phyloP scores from a whole-genome alignment of 805 yeast species.

The Starmerella sirachaensis region DNA sequence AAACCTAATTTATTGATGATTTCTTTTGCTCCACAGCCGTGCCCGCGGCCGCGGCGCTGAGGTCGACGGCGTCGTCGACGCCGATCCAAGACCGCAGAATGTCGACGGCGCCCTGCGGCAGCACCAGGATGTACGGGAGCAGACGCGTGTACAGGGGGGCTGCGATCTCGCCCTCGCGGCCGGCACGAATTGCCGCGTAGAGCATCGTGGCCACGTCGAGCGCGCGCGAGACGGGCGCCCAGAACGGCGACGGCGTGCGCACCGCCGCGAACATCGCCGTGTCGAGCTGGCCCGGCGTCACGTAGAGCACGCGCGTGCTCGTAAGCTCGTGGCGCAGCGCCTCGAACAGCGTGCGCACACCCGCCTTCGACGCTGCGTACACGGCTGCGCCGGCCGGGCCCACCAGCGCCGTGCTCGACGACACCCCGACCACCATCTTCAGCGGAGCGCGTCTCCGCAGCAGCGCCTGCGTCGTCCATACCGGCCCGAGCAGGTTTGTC shows the following conservation, averaged over 20 bases:
- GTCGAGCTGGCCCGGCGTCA: constrained; percentile 69
- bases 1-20: not conserved
- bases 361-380: constrained; percentile 76
- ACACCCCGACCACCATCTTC: constrained; percentile 58
- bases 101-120: constrained; percentile 59
- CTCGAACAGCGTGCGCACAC: constrained; percentile 60
- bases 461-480: constrained; percentile 44
- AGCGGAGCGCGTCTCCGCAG: not conserved
- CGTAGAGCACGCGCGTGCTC: constrained; percentile 54
- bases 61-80: constrained; percentile 37
- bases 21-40: no score
- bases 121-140: constrained; percentile 48
- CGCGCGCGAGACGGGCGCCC: constrained; percentile 68
- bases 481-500: constrained; percentile 53
- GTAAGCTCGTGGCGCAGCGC: constrained; percentile 48
- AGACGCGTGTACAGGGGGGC: constrained; percentile 58
- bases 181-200: constrained; percentile 23
- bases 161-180: constrained; percentile 46
- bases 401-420: constrained; percentile 64
- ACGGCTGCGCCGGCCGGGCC: constrained; percentile 61
- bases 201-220: constrained; percentile 45
- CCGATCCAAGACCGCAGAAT: constrained; percentile 46
- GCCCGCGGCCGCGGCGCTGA: no score
- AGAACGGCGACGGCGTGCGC: constrained; percentile 47
- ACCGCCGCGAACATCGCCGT: constrained; percentile 60